Base-by-base conservation (phyloP, 2,329 filamentous ascomycete species). In the Hymenoscyphus salicellus region DNA sequence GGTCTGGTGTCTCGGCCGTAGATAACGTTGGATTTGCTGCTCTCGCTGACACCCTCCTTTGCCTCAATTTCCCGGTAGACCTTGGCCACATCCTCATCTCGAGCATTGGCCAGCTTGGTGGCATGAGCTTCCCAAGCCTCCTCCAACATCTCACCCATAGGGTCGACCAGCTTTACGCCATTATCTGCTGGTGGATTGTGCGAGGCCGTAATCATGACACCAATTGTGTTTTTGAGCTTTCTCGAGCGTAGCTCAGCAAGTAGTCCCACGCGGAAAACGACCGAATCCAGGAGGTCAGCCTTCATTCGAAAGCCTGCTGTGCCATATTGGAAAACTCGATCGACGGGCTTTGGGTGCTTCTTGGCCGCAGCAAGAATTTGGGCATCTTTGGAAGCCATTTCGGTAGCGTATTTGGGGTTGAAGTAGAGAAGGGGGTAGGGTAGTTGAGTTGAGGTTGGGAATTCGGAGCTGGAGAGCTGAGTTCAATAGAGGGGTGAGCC, bases 141-240 rank as follows among this genome's bases (percentile, higher is more conserved):
- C 85, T 96, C 92, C 59, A 97, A 85, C 95, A 98, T 98, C 78
- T 98, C 95, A 70, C 95, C 94, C 89, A 96, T 90, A 14, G 95
- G 95, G 78, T 99, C 95, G 68, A 99, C 92, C 71, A 99, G 87
- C 84, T 97, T 97, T 77, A 97, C 90, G 60, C 93, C 93, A 78
- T 97, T 97, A 79, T 97, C 93, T 72, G 87, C 84, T 38, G 93
- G 89, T 20, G 91, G 91, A 79, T 97, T 97, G 83, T 97, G 93
- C 74, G 91, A 96, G 68, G 93, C 93, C 52, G 93, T 97, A 77
- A 97, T 91, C 93, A 97, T 97, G 71, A 99, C 89, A 75, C 95
- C 95, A 75, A 99, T 96, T 72, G 92, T 90, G 81, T 96, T 91
- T 77, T 89, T 89, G 72, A 96, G 86, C 79, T 95, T 96, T 76